These are phyloP conservation scores for Orychophragmus violaceus DNA, from an alignment of 345 rosid species.

Conservation along the genomic window DNA sequence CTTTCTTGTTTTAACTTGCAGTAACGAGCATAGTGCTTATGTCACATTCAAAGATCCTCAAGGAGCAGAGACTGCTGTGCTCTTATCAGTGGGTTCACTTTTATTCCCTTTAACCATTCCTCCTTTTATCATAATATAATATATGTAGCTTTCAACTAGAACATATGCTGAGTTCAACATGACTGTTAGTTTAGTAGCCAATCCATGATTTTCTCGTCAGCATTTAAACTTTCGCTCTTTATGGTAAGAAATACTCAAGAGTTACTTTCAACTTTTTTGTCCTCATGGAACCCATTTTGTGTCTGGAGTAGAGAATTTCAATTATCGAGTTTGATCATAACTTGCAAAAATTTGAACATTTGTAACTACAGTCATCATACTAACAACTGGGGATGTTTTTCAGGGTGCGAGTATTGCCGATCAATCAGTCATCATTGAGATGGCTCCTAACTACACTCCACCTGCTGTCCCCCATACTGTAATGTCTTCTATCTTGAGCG, in stretches of 20 bases:
- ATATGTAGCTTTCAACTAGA: neutral
- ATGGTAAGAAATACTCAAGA: neutral
- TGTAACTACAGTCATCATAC: conserved; percentile 1
- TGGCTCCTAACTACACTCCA: conserved; percentile 66
- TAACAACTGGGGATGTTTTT: neutral
- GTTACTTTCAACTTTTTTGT: neutral
- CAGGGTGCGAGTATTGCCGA: conserved; percentile 90
- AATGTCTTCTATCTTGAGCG: conserved; percentile 24
- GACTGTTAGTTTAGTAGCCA: neutral
- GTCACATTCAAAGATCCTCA: conserved; percentile 77
- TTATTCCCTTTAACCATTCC: neutral
- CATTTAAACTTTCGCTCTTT: neutral
- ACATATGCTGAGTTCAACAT: neutral
- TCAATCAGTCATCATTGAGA: conserved; percentile 54
- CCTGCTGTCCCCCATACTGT: conserved; percentile 44
- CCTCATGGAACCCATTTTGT: neutral
- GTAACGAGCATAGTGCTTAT: conserved; percentile 52
- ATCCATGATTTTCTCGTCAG: conserved; percentile 4
- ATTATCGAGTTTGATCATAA: neutral
- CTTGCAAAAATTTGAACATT: neutral
- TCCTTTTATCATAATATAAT: neutral
- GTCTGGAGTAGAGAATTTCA: neutral
- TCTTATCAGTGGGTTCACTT: conserved; percentile 56
- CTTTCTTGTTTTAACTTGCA: conserved; percentile 10
- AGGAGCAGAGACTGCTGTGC: conserved; percentile 86